Percentiles rank a stretch among this genome's conserved stretches.
Evolutionary conservation across 2,329 filamentous ascomycete genomes (phyloP).

Genomic region (Ciborinia camelliae): DNA sequence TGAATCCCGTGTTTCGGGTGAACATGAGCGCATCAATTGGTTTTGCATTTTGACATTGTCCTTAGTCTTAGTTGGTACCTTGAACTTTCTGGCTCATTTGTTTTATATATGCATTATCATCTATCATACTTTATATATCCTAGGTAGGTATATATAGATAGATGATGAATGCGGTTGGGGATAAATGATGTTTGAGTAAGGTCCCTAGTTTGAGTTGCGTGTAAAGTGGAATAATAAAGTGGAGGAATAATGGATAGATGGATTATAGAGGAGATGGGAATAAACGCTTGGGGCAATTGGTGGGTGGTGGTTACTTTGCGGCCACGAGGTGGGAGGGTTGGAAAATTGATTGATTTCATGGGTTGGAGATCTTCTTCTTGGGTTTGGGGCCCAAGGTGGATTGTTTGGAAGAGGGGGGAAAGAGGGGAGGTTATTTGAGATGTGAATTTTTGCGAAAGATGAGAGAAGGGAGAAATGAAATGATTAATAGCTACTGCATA

Average conservation of each 20-base stretch:
- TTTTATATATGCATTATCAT: background rate
- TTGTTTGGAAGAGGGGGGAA: background rate
- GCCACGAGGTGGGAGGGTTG: background rate
- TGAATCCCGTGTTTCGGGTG: background rate
- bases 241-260: no score
- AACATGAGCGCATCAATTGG: background rate
- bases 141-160: background rate
- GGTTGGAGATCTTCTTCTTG: background rate
- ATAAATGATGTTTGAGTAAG: no score
- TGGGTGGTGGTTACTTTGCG: background rate
- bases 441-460: background rate
- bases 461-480: no score
- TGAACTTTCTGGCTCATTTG: background rate
- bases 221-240: slow-evolving; percentile 1
- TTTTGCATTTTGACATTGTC: background rate
- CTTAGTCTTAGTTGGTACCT: no score
- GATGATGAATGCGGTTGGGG: background rate
- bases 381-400: no score
- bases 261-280: background rate
- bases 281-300: slow-evolving; percentile 4
- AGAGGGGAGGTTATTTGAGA: background rate
- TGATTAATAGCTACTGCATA: no score
- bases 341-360: background rate
- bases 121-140: no score
- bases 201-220: no score